Base-by-base conservation (phyloP, 148 eudicot species). In the Cornus controversa region DNA sequence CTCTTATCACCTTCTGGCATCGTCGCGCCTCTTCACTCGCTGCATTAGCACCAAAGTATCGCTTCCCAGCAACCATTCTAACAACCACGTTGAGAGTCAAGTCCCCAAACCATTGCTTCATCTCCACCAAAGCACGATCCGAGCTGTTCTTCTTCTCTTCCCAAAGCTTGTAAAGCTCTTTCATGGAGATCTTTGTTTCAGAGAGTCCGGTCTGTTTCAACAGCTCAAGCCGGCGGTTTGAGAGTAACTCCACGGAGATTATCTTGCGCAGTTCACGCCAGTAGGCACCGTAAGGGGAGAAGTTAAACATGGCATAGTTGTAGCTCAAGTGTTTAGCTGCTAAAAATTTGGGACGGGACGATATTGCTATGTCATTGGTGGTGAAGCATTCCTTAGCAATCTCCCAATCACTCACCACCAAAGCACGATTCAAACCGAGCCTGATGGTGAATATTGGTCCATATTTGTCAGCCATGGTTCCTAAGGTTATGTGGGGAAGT, bases 381-480 rank as follows among this genome's bases (percentile, higher is more conserved):
- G 75, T 72, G 18, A 72, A 72, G 27, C 75, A 72, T 57, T 78
- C 80, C 60, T 70, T 70, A 2, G 75, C 70, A 14, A 62, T 26
- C 16, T 75, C 70, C 45, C 25, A 26, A 14, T 28, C 42, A 47
- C 75, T 80, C 40, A 80, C 67, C 25, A 80, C 82, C 60, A 80
- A 36, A 4, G 70, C 20, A 7, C 9, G 75, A 0, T 26, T 31
- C 22, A 28, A 0, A 10, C 83, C 79, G 3, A 75, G 26, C 25
- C 66, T 20, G 34, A 80, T 15, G 16, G 71, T 50, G 75, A 80
- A 80, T 26, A 75, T 70, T 20, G 83, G 75, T 6, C 83, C 83
- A 26, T 70, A 70, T 6, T 60, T 53, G 10, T 80, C 83, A 4
- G 79, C 79, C 83, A 80, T 75, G 64, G 67, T 54, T 6, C 53